Evolutionary conservation across 1,139 yeast genomes (phyloP), one percentile per base, ranked within the genome.

Genomic region (Zygotorulaspora mrakii): DNA sequence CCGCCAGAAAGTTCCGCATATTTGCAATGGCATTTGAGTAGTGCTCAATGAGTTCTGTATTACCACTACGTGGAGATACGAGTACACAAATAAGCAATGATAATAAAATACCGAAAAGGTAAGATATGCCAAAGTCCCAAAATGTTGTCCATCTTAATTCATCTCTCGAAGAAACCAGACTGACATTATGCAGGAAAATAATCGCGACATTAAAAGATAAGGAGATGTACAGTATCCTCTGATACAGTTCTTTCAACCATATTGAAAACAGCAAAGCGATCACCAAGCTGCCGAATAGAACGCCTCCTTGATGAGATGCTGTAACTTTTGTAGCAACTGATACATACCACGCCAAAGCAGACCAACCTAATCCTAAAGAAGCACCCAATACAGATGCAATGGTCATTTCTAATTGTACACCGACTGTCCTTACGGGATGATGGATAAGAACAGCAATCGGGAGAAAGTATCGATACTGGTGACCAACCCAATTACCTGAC

Each of bases 341-440:
- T 1, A 71, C 52, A 39, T 59, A 70, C 49, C 72, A 52, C 1
- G 74, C 70, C 23, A 72, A 45, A 0, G 72, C 55, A 1, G 71
- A 62, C 71, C 74, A 70, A 0, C 70, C 76, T 22, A 70, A 45
- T 1, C 73, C 77, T 5, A 76, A 58, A n/a, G 72, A 69, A 24
- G 70, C 67, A 3, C 77, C 77, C 6, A 69, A 3, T 2, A 69
- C 53, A 1, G 76, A 65, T 20, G 61, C 59, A 1, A 66, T 4
- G 0, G 74, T 64, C 37, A 73, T 66, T 47, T 74, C 77, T 38
- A 75, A 39, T 47, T 73, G 77, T 1, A 71, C 64, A n/a, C 77
- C 77, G 4, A 69, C 43, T 2, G 67, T 60, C 38, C 74, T 66
- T 1, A 67, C 73, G 1, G 77, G 74, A 48, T 73, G 78, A 40